These are phyloP conservation scores for Boletus sp. DNA, from an alignment of 768 basidiomycete species.

Conservation along the genomic window DNA sequence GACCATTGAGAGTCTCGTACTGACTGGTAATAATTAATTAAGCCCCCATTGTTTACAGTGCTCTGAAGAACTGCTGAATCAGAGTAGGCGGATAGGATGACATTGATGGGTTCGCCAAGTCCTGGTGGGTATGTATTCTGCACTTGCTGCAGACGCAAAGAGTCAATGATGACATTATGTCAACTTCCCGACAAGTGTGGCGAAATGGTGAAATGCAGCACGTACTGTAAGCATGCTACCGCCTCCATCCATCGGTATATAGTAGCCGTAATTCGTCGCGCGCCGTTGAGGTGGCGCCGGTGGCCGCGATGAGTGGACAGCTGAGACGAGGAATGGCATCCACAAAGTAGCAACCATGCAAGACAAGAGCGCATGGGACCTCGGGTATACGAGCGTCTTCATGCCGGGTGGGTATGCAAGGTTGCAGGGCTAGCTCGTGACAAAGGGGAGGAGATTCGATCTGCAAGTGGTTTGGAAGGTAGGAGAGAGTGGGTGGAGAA, in stretches of 20 bases:
- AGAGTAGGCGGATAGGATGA: constrained; percentile 76
- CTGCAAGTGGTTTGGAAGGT: background rate
- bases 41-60: constrained; percentile 60
- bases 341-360: constrained; percentile 12
- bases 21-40: constrained; percentile 80
- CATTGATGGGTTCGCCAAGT: constrained; percentile 85
- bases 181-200: background rate
- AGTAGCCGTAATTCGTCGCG: constrained; percentile 48
- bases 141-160: constrained; percentile 41
- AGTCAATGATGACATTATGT: background rate
- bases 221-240: constrained; percentile 75
- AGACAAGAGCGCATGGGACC: background rate
- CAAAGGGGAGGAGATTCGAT: background rate
- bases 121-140: constrained; percentile 62
- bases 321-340: constrained; percentile 10
- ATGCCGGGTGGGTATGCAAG: background rate
- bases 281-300: constrained; percentile 18
- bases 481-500: background rate
- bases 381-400: background rate
- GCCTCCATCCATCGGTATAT: constrained; percentile 51
- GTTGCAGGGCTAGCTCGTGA: background rate
- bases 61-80: constrained; percentile 66
- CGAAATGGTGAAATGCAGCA: background rate
- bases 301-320: background rate
- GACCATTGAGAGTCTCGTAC: constrained; percentile 26